Conservation (phyloP, 768 basidiomycete species). For the Russula emetica region DNA sequence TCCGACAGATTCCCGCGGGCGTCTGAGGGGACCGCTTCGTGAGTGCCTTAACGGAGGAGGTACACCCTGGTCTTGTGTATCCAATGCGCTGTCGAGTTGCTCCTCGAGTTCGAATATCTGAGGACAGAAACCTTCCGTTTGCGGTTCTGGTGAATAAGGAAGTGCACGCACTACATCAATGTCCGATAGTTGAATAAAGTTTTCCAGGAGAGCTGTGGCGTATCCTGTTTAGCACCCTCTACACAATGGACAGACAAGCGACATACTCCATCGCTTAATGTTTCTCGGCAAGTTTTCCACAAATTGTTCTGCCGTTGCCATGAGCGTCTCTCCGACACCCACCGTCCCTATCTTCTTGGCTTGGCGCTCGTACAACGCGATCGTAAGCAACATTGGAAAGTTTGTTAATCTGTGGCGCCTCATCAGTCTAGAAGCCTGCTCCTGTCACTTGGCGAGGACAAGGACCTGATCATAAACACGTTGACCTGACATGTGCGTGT, state of each 20-base stretch:
- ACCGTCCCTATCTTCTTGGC: slow-evolving; percentile 61
- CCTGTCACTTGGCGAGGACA: neutral
- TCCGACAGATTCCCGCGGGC: slow-evolving; percentile 12
- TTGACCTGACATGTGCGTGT: slow-evolving; percentile 54
- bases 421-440: slow-evolving; percentile 1
- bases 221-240: slow-evolving; percentile 2
- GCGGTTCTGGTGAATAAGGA: neutral
- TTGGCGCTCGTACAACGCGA: slow-evolving; percentile 85
- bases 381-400: slow-evolving; percentile 75
- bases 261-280: slow-evolving; percentile 69
- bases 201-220: slow-evolving; percentile 70
- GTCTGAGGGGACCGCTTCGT: slow-evolving; percentile 33
- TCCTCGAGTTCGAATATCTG: slow-evolving; percentile 81
- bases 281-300: slow-evolving; percentile 73
- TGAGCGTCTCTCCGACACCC: slow-evolving; percentile 69
- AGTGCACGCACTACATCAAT: slow-evolving; percentile 61
- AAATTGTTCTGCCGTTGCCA: slow-evolving; percentile 60
- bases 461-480: slow-evolving; percentile 79
- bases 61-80: slow-evolving; percentile 40
- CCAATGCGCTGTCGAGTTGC: slow-evolving; percentile 55
- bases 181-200: slow-evolving; percentile 57
- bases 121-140: slow-evolving; percentile 1
- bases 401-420: slow-evolving; percentile 56
- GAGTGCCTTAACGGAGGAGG: slow-evolving; percentile 32
- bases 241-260: neutral